Conservation (phyloP, 495 filamentous ascomycete genomes). For the Neurospora sp. region DNA sequence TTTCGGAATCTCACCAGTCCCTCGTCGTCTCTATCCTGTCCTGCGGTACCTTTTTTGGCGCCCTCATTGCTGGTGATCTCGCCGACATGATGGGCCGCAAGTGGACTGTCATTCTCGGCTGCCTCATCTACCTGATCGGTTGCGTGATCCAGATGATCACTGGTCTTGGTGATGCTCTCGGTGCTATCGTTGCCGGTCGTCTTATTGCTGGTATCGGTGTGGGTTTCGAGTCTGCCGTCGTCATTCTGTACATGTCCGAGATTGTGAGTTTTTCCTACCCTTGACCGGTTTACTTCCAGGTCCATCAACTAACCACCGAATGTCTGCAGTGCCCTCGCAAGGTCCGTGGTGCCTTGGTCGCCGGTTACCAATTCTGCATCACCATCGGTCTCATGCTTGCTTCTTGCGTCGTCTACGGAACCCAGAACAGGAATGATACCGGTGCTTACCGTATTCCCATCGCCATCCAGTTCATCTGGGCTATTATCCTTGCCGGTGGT, state of each 20-base stretch:
- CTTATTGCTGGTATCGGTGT: conserved; percentile 64
- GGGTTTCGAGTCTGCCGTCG: conserved; percentile 63
- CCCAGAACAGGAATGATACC: conserved; percentile 48
- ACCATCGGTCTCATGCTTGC: conserved; percentile 68
- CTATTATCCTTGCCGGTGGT: conserved; percentile 51
- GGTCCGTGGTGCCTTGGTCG: conserved; percentile 64
- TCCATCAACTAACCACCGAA: conserved; percentile 4
- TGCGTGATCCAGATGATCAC: conserved; percentile 49
- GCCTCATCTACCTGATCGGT: conserved; percentile 54
- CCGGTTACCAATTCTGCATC: conserved; percentile 70
- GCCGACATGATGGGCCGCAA: conserved; percentile 62
- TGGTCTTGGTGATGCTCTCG: conserved; percentile 24
- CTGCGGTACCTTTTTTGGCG: conserved; percentile 67
- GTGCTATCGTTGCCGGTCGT: conserved; percentile 58
- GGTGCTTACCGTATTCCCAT: conserved; percentile 67
- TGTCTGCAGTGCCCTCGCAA: conserved; percentile 44
- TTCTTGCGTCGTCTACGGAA: conserved; percentile 62
- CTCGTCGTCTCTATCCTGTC: conserved; percentile 68
- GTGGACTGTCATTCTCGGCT: conserved; percentile 56
- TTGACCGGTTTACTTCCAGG: background rate
- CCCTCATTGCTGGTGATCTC: conserved; percentile 57
- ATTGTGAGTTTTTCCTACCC: conserved; percentile 22
- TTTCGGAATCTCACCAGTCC: conserved; percentile 37
- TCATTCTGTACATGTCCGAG: conserved; percentile 72
- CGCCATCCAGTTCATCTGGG: conserved; percentile 60